Base-by-base conservation (phyloP, 148 eudicot species). In the Beta vulgaris region DNA sequence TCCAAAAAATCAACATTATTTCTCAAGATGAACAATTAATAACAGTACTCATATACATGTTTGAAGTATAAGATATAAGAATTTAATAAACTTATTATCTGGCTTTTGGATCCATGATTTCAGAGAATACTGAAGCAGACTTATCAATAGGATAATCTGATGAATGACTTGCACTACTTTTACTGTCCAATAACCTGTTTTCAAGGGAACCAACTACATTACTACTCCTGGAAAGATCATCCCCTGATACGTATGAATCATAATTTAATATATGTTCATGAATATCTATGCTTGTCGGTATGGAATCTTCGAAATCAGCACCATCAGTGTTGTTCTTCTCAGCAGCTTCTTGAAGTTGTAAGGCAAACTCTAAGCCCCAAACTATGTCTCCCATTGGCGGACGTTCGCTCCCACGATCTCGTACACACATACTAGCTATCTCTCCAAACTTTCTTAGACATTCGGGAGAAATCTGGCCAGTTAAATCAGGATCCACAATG, bases 361-460 rank as follows among this genome's bases (percentile, higher is more conserved):
- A 68, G 6, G 81, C 85, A 28, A 83, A 79, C 57, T 87, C 84
- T 8, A 87, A 78, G 29, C 79, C 78, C 85, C 82, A 65, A 2
- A 87, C 82, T 7, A 85, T 74, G 55, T 83, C 88, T 23, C 53
- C 78, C 88, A 87, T 87, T 0, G 84, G 53, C 7, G 88, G 90
- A 76, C 88, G 61, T 14, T 83, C 79, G 0, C 54, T 73, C 13
- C 85, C 81, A 0, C 77, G 53, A 12, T 82, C 77, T 8, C 67
- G 68, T 1, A 87, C 68, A 60, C 91, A 88, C 61, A 73, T 73
- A 31, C 46, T 69, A 6, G 82, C 87, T 0, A 83, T 58, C 67
- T 80, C 91, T 0, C 74, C 87, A 67, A 77, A 85, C 57, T 80
- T 80, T 67, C 70, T 76, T 40, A 87, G 64, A 74, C 88, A 66